A percentile compares a stretch with the other conserved stretches of the same genome.
Evolutionary conservation across 116 monocot species (phyloP).

Genomic region (Cymodocea nodosa): DNA sequence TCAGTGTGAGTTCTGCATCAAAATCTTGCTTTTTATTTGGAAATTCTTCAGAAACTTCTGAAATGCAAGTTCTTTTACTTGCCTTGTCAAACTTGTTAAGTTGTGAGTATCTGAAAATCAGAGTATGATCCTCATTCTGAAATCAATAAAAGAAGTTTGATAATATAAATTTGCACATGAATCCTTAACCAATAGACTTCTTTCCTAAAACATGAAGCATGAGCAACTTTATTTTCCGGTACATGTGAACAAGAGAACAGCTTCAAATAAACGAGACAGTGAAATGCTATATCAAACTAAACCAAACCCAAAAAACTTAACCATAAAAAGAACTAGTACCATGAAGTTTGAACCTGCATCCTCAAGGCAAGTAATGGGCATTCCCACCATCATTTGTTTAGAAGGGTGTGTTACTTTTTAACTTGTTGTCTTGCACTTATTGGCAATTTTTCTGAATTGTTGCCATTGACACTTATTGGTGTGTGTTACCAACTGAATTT

Average conservation of each 20-base stretch:
- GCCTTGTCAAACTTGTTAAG: not conserved
- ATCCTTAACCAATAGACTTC: not conserved
- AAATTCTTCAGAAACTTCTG: not conserved
- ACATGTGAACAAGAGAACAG: not conserved
- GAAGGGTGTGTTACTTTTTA: too few relatives aligned
- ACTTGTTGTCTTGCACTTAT: too few relatives aligned
- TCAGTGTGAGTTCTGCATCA: not conserved
- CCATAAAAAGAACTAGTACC: too few relatives aligned
- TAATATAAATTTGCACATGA: not conserved
- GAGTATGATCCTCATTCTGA: not conserved
- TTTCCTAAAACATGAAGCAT: not conserved
- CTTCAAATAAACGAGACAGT: not conserved
- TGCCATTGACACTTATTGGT: too few relatives aligned
- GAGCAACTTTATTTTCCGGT: not conserved
- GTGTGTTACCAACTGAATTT: too few relatives aligned
- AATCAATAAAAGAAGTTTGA: not conserved
- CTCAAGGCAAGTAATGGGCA: too few relatives aligned
- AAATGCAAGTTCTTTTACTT: not conserved
- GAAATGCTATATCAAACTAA: not conserved
- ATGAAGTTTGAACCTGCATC: too few relatives aligned
- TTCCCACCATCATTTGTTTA: too few relatives aligned
- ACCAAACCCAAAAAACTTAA: too few relatives aligned
- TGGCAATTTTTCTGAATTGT: too few relatives aligned
- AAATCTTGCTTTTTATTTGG: not conserved
- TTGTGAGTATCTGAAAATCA: not conserved